Conservation (phyloP, 768 basidiomycete species). For the Termitomyces sp. region DNA sequence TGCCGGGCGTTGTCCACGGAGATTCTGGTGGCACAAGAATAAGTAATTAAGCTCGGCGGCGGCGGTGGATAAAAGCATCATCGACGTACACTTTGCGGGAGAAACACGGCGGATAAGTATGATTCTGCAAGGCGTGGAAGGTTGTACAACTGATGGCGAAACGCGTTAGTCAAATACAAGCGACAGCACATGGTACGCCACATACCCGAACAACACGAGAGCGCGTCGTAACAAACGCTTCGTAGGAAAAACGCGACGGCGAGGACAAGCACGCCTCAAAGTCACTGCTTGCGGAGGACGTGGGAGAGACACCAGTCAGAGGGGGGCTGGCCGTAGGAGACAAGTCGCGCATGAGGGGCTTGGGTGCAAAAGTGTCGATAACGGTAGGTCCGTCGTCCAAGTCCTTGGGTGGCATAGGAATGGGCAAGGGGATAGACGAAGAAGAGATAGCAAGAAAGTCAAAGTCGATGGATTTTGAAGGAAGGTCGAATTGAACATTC, state of each 20-base stretch:
- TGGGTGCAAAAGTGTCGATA: constrained; percentile 27
- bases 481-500: constrained; percentile 17
- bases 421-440: constrained; percentile 12
- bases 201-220: constrained; percentile 56
- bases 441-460: neutral
- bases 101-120: constrained; percentile 35
- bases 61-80: constrained; percentile 17
- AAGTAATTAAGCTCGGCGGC: constrained; percentile 16
- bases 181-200: constrained; percentile 15
- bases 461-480: constrained; percentile 13
- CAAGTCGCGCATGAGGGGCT: constrained; percentile 17
- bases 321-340: constrained; percentile 19
- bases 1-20: constrained; percentile 22
- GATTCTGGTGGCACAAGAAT: constrained; percentile 14
- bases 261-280: constrained; percentile 18
- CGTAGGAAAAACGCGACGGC: constrained; percentile 18
- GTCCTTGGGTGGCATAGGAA: constrained; percentile 10
- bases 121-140: constrained; percentile 34
- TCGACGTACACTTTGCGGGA: constrained; percentile 31
- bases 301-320: constrained; percentile 3
- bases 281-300: constrained; percentile 31
- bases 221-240: constrained; percentile 45
- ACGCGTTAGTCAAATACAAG: constrained; percentile 10
- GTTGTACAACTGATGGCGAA: constrained; percentile 31
- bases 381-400: constrained; percentile 12